Evolutionary conservation across 164 flowering plant species (phyloP).

Genomic region (Buxus sempervirens): DNA sequence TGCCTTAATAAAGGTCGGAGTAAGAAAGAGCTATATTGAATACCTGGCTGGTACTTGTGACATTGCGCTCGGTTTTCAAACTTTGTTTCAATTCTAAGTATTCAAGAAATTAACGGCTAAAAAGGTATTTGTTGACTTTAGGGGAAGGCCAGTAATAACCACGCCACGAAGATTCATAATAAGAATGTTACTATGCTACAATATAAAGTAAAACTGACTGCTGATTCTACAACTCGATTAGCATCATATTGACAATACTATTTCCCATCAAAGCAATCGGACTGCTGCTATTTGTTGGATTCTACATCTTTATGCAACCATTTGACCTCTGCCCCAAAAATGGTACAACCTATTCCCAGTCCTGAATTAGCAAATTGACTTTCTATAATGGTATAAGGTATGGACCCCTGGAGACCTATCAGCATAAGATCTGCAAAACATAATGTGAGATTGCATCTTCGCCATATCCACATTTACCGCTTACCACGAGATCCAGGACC

Average conservation of each 20-base stretch:
- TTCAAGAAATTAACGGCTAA: constrained; percentile 18
- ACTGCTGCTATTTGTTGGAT: not conserved
- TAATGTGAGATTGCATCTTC: constrained; percentile 9
- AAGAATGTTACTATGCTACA: not conserved
- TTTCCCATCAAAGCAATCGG: too few relatives aligned
- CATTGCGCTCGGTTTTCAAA: too few relatives aligned
- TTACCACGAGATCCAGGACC: constrained; percentile 40
- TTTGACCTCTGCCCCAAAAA: too few relatives aligned
- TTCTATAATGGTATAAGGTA: too few relatives aligned
- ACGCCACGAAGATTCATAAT: not conserved
- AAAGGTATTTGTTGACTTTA: constrained; percentile 8
- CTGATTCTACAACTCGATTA: not conserved
- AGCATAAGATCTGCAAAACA: not conserved
- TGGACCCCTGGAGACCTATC: too few relatives aligned
- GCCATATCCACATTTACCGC: constrained; percentile 22
- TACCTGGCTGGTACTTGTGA: too few relatives aligned
- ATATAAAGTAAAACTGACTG: not conserved
- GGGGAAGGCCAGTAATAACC: constrained; percentile 5
- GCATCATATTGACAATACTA: too few relatives aligned
- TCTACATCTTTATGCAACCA: not conserved
- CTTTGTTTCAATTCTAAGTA: too few relatives aligned
- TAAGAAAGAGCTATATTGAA: too few relatives aligned
- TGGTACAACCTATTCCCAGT: too few relatives aligned
- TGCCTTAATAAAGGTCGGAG: too few relatives aligned
- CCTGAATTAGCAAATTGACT: too few relatives aligned